Evolutionary conservation across 1,139 yeast species (phyloP), one percentile per base, ranked within the genome.

Genomic region (Blastobotrys aristatus): DNA sequence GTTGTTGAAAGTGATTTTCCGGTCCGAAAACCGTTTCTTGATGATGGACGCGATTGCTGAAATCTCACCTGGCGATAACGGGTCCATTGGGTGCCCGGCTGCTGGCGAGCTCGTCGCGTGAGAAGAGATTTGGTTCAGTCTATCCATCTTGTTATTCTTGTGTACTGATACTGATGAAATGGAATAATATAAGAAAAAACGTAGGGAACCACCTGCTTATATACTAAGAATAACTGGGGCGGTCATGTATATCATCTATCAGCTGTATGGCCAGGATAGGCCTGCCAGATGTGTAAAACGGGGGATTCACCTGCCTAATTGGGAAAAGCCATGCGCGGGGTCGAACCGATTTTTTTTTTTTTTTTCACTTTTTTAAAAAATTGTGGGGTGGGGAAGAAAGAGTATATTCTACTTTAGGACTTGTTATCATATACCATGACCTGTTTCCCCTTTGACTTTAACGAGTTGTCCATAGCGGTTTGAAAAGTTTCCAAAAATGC

Each of bases 401-500:
- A n/a, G n/a, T n/a, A n/a, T n/a, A n/a, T n/a, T n/a, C n/a, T n/a
- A n/a, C n/a, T n/a, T n/a, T n/a, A n/a, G n/a, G n/a, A n/a, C 26
- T 18, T 5, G 13, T 8, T 14, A 16, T 37, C 18, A 37, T 24
- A 27, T 3, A 43, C 33, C 41, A 54, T 41, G 36, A 54, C 71
- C 60, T 75, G 75, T 50, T 69, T 67, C 26, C 74, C 73, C 43
- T 63, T 64, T 14, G 71, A 71, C 26, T 58, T 53, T 54, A 69
- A 68, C 32, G 76, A 70, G 47, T 74, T 69, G 2, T 62, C 71
- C 43, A 85, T 71, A 1, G 84, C 94, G 3, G 70, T 63, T 50
- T 69, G 68, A 62, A 79, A 78, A 26, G 74, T 62, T 29, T 74
- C 72, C 40, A 77, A 68, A 53, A 84, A 69, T 24, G 61, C 65